Evolutionary conservation across 768 basidiomycete genomes (phyloP).

Genomic region (Leccinum truebloodii): DNA sequence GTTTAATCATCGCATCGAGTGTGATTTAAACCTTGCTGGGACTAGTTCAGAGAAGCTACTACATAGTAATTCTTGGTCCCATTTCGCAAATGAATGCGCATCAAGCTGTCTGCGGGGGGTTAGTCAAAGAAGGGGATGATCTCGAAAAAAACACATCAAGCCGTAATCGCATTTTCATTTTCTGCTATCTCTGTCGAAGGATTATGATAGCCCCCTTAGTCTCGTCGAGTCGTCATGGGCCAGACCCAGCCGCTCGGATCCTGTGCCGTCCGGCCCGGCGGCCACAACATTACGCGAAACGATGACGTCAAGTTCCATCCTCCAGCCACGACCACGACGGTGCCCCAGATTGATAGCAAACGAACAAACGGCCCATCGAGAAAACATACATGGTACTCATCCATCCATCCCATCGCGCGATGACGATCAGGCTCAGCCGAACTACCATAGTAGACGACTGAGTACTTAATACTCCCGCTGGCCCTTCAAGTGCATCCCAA

Average conservation of each 20-base stretch:
- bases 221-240: not conserved
- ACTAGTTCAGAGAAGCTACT: not conserved
- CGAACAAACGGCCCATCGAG: not conserved
- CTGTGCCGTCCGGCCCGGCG: not conserved
- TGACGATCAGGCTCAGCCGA: not conserved
- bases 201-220: not conserved
- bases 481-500: not conserved
- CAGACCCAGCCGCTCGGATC: not conserved
- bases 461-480: not conserved
- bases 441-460: not conserved
- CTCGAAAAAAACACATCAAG: not conserved
- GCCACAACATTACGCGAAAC: not conserved
- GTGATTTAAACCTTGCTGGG: not conserved
- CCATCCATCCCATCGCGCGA: not conserved
- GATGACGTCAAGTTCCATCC: conserved; percentile 6
- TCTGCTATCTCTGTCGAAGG: not conserved
- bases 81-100: too few species aligned
- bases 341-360: not conserved
- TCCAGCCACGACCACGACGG: not conserved
- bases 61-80: too few species aligned
- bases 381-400: not conserved
- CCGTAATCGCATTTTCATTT: not conserved
- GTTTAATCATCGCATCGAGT: not conserved
- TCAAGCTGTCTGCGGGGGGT: not conserved
- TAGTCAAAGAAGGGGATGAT: not conserved